These are phyloP conservation scores for Torulaspora indica DNA, from an alignment of 805 yeast species.

Conservation along the genomic window DNA sequence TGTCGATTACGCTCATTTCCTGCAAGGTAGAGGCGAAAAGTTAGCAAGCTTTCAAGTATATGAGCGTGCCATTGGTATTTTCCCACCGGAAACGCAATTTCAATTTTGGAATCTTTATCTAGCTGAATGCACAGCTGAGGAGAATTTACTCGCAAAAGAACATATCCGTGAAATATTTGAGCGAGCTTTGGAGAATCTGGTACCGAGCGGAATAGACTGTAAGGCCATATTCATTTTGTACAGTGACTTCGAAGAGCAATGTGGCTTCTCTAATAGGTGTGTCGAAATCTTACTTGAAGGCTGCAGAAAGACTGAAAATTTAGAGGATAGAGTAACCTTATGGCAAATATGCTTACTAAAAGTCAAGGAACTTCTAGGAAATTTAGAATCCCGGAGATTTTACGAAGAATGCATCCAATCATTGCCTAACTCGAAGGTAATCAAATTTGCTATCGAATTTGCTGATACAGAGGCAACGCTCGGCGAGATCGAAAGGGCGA, in stretches of 20 bases:
- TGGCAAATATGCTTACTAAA: conserved; percentile 44
- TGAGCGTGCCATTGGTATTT: conserved; percentile 62
- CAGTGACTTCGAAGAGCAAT: conserved; percentile 54
- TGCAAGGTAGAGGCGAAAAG: conserved; percentile 43
- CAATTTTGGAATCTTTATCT: conserved; percentile 73
- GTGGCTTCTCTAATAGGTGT: conserved; percentile 50
- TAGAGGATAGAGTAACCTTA: conserved; percentile 30
- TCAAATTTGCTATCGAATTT: conserved; percentile 48
- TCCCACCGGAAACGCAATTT: conserved; percentile 50
- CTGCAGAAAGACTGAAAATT: conserved; percentile 25
- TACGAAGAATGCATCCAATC: conserved; percentile 50
- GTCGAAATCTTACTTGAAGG: conserved; percentile 45
- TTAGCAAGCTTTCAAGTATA: conserved; percentile 52
- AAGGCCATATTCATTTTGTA: conserved; percentile 51
- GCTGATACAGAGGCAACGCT: conserved; percentile 51
- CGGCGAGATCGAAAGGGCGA: conserved; percentile 54
- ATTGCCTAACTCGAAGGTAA: conserved; percentile 42
- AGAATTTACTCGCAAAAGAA: conserved; percentile 39
- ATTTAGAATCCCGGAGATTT: conserved; percentile 42
- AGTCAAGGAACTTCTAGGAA: conserved; percentile 40
- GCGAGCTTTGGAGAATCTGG: conserved; percentile 52
- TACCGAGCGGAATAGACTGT: conserved; percentile 38
- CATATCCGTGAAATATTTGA: conserved; percentile 72
- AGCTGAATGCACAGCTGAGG: conserved; percentile 42
- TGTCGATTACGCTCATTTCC: conserved; percentile 59